Evolutionary conservation across 805 yeast species (phyloP).

Genomic region (Candida maris): DNA sequence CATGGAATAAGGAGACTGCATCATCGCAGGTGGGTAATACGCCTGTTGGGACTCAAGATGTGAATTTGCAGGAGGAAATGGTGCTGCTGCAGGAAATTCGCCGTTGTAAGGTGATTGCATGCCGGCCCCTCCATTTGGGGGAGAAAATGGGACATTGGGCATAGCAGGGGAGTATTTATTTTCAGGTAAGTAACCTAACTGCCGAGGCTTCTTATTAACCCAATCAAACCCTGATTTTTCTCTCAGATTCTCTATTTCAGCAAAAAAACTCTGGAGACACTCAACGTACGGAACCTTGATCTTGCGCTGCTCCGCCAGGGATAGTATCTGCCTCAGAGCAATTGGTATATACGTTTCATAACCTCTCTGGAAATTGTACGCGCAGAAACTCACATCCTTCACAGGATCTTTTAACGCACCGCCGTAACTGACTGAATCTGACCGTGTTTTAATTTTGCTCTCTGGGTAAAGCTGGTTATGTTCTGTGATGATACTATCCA

Average conservation of each 20-base stretch:
- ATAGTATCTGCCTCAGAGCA: constrained; percentile 19
- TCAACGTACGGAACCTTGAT: constrained; percentile 22
- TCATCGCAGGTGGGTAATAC: constrained; percentile 2
- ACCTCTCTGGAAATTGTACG: constrained; percentile 20
- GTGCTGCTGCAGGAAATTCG: constrained; percentile 4
- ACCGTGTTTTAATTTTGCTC: constrained; percentile 12
- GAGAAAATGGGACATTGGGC: neutral
- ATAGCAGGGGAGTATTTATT: neutral
- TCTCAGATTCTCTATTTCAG: constrained; percentile 15
- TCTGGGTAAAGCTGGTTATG: constrained; percentile 21
- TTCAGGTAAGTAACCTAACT: neutral
- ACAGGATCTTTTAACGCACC: constrained; percentile 6
- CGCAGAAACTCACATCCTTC: constrained; percentile 16
- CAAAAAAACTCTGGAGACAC: constrained; percentile 21
- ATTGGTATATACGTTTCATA: constrained; percentile 16
- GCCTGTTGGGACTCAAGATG: constrained; percentile 4
- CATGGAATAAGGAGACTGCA: constrained; percentile 4
- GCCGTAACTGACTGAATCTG: constrained; percentile 4
- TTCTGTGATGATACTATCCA: constrained; percentile 19
- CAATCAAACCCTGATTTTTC: constrained; percentile 18
- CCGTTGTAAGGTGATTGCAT: constrained; percentile 3
- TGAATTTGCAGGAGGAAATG: neutral
- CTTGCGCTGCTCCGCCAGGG: constrained; percentile 10
- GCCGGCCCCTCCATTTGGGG: neutral
- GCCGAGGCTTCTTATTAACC: constrained; percentile 6